A percentile compares a stretch with the other conserved stretches of the same genome.
phyloP scores from a whole-genome alignment of 768 basidiomycete species.

The Hygrophoropsis aurantiaca region DNA sequence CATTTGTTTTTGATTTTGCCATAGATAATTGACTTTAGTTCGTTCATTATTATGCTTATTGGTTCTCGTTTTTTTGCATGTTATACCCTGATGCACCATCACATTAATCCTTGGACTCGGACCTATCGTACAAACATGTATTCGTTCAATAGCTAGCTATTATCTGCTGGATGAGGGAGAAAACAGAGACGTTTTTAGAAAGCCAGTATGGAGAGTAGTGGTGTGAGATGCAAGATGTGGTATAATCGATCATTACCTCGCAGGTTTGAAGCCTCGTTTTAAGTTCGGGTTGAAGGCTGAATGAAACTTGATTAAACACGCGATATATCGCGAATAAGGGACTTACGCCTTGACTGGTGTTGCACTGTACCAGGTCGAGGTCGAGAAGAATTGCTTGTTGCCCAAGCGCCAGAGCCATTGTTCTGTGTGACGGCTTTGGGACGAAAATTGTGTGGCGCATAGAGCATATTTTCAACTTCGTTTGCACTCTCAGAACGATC shows the following conservation, averaged over 20 bases:
- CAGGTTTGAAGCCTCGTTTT: slow-evolving; percentile 51
- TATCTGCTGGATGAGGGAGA: background rate
- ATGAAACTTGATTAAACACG: background rate
- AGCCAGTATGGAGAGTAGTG: too few species aligned
- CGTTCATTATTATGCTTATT: slow-evolving; percentile 5
- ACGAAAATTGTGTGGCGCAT: slow-evolving; percentile 25
- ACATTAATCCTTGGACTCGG: slow-evolving; percentile 4
- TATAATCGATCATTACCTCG: slow-evolving; percentile 18
- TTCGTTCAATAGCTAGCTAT: slow-evolving; percentile 9
- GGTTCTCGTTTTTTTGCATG: slow-evolving; percentile 10
- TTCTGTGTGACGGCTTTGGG: slow-evolving; percentile 16
- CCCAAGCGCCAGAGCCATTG: slow-evolving; percentile 37
- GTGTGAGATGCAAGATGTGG: too few species aligned
- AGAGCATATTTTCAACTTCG: slow-evolving; percentile 70
- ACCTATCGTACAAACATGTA: slow-evolving; percentile 20
- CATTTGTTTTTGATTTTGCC: slow-evolving; percentile 10
- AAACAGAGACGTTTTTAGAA: background rate
- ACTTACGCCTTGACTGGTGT: slow-evolving; percentile 19
- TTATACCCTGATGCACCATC: slow-evolving; percentile 14
- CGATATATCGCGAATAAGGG: background rate
- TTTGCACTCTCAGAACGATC: slow-evolving; percentile 67
- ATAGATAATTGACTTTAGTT: too few species aligned
- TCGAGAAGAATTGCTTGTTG: slow-evolving; percentile 22
- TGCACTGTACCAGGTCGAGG: slow-evolving; percentile 21
- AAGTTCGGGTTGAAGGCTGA: slow-evolving; percentile 45